A percentile compares a stretch with the other conserved stretches of the same genome.
Conservation (phyloP, 352 stramenopile genomes). For the Pythium volutum region DNA sequence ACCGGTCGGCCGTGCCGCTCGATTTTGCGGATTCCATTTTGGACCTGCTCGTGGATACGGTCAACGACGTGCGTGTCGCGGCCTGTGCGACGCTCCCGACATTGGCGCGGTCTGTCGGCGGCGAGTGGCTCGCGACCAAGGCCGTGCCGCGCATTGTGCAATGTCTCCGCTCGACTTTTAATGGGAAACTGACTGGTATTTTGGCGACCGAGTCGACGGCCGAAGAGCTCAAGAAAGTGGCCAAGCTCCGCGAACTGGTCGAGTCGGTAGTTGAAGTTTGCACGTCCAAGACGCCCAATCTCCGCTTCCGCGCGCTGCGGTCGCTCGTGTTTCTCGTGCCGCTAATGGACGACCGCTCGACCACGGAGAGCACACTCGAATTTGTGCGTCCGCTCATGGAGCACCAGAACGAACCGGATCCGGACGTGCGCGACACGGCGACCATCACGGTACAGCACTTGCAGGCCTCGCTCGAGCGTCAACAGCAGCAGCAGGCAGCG, state of each 20-base stretch:
- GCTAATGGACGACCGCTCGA: slow-evolving; percentile 60
- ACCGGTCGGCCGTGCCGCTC: slow-evolving; percentile 48
- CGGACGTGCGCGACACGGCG: slow-evolving; percentile 74
- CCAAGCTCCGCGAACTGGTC: slow-evolving; percentile 67
- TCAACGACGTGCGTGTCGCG: slow-evolving; percentile 70
- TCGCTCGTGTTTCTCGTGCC: slow-evolving; percentile 64
- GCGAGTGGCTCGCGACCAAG: slow-evolving; percentile 73
- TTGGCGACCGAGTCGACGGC: slow-evolving; percentile 66
- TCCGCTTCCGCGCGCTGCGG: slow-evolving; percentile 77
- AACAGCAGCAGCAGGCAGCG: background rate
- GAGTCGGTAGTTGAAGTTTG: slow-evolving; percentile 70
- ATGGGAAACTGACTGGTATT: slow-evolving; percentile 65
- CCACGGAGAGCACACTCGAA: slow-evolving; percentile 68
- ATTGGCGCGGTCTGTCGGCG: slow-evolving; percentile 66
- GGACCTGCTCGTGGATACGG: slow-evolving; percentile 57
- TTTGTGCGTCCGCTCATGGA: slow-evolving; percentile 65
- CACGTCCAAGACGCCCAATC: slow-evolving; percentile 74
- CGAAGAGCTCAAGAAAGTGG: slow-evolving; percentile 53
- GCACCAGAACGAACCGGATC: slow-evolving; percentile 60
- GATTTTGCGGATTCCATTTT: slow-evolving; percentile 76
- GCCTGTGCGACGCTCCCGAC: slow-evolving; percentile 62
- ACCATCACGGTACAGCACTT: slow-evolving; percentile 50
- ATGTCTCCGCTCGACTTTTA: slow-evolving; percentile 74
- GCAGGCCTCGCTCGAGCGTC: slow-evolving; percentile 32
- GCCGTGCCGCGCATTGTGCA: slow-evolving; percentile 53